A percentile compares a stretch with the other conserved stretches of the same genome.
phyloP scores from a whole-genome alignment of 805 yeast genomes.

The Teunomyces stri region DNA sequence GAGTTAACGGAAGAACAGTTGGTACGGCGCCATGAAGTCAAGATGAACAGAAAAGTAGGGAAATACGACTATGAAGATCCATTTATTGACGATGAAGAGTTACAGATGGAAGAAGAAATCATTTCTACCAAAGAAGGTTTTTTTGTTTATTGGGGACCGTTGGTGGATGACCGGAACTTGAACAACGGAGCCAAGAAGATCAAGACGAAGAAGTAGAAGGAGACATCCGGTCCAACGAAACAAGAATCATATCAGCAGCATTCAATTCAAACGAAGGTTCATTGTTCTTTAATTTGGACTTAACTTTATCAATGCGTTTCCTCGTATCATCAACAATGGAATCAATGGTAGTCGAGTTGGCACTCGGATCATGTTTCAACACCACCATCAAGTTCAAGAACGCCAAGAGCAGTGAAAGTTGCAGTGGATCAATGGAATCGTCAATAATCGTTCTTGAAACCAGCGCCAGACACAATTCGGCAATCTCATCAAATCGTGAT shows the following conservation, averaged over 20 bases:
- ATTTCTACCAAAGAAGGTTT: constrained; percentile 93
- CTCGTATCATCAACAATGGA: constrained; percentile 14
- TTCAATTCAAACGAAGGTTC: constrained; percentile 21
- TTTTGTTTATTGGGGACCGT: constrained; percentile 91
- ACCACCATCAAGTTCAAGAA: constrained; percentile 53
- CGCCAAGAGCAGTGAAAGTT: constrained; percentile 48
- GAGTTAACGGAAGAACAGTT: constrained; percentile 42
- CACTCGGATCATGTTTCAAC: constrained; percentile 20
- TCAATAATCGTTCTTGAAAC: constrained; percentile 10
- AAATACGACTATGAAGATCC: constrained; percentile 93
- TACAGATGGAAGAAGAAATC: constrained; percentile 89
- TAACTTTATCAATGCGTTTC: constrained; percentile 14
- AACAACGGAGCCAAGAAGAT: constrained; percentile 21
- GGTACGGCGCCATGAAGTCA: constrained; percentile 42
- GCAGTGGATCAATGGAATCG: constrained; percentile 19
- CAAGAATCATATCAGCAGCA: constrained; percentile 31
- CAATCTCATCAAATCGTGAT: constrained; percentile 41
- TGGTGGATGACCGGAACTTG: constrained; percentile 52
- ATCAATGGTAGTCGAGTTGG: constrained; percentile 14
- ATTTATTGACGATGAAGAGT: constrained; percentile 91
- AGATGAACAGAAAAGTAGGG: constrained; percentile 73
- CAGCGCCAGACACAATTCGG: constrained; percentile 34
- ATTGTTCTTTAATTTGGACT: constrained; percentile 14
- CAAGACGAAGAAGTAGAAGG: constrained; percentile 22
- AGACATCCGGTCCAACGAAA: constrained; percentile 34